Evolutionary conservation across 2,329 filamentous ascomycete genomes (phyloP).

Genomic region (Blumeria hordei): DNA sequence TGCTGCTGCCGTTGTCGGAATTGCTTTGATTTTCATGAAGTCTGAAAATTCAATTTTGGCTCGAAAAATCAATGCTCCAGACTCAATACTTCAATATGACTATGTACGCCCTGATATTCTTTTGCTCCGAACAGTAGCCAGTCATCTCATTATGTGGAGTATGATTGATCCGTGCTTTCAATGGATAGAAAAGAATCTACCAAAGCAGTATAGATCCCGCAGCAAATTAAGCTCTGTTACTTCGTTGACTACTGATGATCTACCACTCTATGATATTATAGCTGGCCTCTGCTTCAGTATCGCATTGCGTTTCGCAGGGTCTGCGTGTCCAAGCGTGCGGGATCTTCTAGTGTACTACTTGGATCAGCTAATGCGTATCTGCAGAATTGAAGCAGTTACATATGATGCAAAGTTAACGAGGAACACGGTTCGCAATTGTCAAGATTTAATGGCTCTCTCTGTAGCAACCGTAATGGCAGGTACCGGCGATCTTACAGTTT

Average conservation of each 20-base stretch:
- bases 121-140: conserved; percentile 67
- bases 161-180: conserved; percentile 45
- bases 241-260: conserved; percentile 51
- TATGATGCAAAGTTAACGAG: conserved; percentile 73
- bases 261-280: conserved; percentile 82
- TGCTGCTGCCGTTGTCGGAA: conserved; percentile 74
- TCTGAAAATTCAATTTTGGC: conserved; percentile 72
- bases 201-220: conserved; percentile 38
- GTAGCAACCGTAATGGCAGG: conserved; percentile 84
- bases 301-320: conserved; percentile 51
- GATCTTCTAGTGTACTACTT: conserved; percentile 68
- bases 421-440: conserved; percentile 69
- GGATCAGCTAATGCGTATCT: conserved; percentile 64
- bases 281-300: conserved; percentile 70
- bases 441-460: conserved; percentile 65
- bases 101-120: conserved; percentile 88
- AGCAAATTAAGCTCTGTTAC: conserved; percentile 33
- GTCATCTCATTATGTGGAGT: conserved; percentile 84
- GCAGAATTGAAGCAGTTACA: conserved; percentile 25
- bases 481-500: conserved; percentile 66
- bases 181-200: conserved; percentile 59
- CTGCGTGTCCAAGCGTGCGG: conserved; percentile 42
- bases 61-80: conserved; percentile 77
- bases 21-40: conserved; percentile 91
- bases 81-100: conserved; percentile 77